A percentile compares a stretch with the other conserved stretches of the same genome.
Evolutionary conservation across 805 yeast species (phyloP).

Genomic region (Ogataea populi-albae): DNA sequence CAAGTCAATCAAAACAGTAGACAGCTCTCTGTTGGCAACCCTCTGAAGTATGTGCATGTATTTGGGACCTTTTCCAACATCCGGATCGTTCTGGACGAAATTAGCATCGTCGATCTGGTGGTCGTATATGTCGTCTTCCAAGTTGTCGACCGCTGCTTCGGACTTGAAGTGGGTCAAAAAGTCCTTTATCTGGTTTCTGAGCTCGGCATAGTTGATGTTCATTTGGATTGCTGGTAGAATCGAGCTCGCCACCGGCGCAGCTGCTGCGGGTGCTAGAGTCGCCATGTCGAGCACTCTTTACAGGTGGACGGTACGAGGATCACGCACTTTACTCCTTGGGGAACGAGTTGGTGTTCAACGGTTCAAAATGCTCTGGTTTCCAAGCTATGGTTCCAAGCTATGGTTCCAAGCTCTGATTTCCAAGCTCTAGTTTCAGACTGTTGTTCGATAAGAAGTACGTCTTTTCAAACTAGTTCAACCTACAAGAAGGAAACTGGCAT

Average conservation of each 20-base stretch:
- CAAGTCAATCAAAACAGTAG: conserved; percentile 69
- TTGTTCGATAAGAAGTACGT: no score
- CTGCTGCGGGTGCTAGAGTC: conserved; percentile 27
- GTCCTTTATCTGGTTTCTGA: conserved; percentile 55
- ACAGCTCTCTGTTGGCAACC: conserved; percentile 77
- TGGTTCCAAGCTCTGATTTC: no score
- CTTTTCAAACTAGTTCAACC: not conserved
- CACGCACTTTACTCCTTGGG: no score
- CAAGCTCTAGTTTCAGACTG: no score
- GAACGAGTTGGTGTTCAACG: no score
- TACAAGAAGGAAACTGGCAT: no score
- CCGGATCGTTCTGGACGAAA: conserved; percentile 23
- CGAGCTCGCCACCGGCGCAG: conserved; percentile 20
- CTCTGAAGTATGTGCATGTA: conserved; percentile 72
- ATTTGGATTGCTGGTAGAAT: conserved; percentile 28
- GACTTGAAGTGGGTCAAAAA: conserved; percentile 68
- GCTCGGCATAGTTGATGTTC: conserved; percentile 58
- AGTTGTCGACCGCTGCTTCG: conserved; percentile 24
- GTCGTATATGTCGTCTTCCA: conserved; percentile 35
- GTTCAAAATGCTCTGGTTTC: no score
- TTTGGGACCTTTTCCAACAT: conserved; percentile 52
- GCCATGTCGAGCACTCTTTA: no score
- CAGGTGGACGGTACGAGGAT: no score
- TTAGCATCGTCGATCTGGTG: conserved; percentile 31
- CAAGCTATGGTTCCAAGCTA: no score